Evolutionary conservation across 768 basidiomycete species (phyloP).

Genomic region (Russula earlei): DNA sequence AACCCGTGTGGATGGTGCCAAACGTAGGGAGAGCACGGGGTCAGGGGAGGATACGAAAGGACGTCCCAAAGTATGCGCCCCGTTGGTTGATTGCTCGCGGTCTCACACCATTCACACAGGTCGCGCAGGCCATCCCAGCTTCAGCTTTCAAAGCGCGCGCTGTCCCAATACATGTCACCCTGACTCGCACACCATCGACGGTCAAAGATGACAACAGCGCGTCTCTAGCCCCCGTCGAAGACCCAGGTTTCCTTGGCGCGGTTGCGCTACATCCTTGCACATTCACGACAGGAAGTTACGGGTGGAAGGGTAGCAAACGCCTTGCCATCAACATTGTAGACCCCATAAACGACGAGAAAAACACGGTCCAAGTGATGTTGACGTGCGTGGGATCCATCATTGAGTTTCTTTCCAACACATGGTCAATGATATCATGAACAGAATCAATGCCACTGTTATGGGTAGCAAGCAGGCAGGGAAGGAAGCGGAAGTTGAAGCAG

Average conservation of each 20-base stretch:
- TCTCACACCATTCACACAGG: neutral
- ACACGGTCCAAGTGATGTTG: slow-evolving; percentile 65
- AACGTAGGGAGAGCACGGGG: slow-evolving; percentile 1
- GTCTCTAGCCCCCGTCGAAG: slow-evolving; percentile 31
- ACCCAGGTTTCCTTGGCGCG: slow-evolving; percentile 53
- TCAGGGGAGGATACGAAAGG: slow-evolving; percentile 3
- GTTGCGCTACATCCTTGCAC: slow-evolving; percentile 47
- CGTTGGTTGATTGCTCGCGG: too few relatives aligned
- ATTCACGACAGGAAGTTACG: slow-evolving; percentile 71
- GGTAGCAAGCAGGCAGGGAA: slow-evolving; percentile 52
- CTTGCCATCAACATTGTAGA: slow-evolving; percentile 54
- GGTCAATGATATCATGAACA: slow-evolving; percentile 24
- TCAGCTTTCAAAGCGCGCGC: slow-evolving; percentile 56
- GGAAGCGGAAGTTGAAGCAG: slow-evolving; percentile 29
- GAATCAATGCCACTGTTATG: slow-evolving; percentile 68
- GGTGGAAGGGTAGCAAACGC: slow-evolving; percentile 74
- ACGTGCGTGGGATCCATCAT: slow-evolving; percentile 41
- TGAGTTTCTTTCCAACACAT: neutral
- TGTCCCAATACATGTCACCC: slow-evolving; percentile 54
- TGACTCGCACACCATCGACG: slow-evolving; percentile 56
- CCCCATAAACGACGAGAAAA: slow-evolving; percentile 38
- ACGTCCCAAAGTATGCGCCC: slow-evolving; percentile 8
- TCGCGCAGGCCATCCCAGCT: slow-evolving; percentile 19
- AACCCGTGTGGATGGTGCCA: neutral
- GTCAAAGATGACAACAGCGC: slow-evolving; percentile 29